These are phyloP conservation scores for Rostrohypoxylon terebratum DNA, from an alignment of 495 filamentous ascomycete species.

Conservation along the genomic window DNA sequence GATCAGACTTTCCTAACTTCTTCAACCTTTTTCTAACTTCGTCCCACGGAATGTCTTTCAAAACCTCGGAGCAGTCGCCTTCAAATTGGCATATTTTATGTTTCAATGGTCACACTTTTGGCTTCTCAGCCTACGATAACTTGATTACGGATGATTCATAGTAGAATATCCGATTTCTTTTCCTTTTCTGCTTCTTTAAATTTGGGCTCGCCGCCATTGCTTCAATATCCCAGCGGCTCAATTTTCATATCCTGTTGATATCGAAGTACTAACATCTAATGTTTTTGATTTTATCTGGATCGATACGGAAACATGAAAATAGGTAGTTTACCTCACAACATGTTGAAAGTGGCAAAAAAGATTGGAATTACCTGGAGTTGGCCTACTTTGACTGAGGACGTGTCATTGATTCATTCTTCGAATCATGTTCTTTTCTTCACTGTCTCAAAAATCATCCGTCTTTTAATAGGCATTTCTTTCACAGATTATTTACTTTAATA, in stretches of 20 bases:
- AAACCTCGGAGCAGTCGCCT: not conserved
- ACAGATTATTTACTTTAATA: conserved; percentile 12
- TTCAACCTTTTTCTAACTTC: conserved; percentile 38
- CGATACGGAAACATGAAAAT: conserved; percentile 10
- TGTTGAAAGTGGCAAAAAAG: conserved; percentile 3
- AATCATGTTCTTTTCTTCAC: conserved; percentile 3
- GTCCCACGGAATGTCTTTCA: conserved; percentile 8
- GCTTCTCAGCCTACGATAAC: not conserved
- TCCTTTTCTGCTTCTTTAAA: conserved; percentile 15
- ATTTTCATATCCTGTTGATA: conserved; percentile 10
- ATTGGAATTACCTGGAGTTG: not conserved
- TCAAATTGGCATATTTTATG: not conserved
- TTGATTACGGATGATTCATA: conserved; percentile 38
- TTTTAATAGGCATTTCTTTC: not conserved
- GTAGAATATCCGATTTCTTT: conserved; percentile 38
- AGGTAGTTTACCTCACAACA: conserved; percentile 34
- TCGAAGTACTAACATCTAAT: conserved; percentile 16
- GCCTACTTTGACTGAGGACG: not conserved
- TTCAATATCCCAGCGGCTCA: not conserved
- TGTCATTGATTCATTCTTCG: conserved; percentile 8
- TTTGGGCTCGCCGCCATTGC: not conserved
- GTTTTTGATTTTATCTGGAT: not conserved
- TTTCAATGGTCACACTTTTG: not conserved
- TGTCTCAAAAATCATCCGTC: not conserved
- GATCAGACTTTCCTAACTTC: conserved; percentile 31